These are phyloP conservation scores for Purshia tridentata DNA, from an alignment of 306 rosid genomes.

Conservation along the genomic window DNA sequence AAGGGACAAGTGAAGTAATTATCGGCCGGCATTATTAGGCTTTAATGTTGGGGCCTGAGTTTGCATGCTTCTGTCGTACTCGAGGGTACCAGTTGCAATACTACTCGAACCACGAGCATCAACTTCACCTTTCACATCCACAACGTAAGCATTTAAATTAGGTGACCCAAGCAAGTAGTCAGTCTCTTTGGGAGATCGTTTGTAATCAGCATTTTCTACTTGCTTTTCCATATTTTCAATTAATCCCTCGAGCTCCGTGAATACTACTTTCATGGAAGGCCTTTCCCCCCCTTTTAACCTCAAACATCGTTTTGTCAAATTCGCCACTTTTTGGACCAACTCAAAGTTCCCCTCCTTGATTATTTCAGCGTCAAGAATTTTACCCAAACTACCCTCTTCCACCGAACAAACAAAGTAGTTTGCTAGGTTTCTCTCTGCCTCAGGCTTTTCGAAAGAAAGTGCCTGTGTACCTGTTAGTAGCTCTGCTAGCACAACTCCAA, in stretches of 20 bases:
- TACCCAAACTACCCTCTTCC: not conserved
- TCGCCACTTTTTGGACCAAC: not conserved
- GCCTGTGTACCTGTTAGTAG: constrained; percentile 20
- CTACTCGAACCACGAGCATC: not conserved
- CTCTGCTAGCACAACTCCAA: constrained; percentile 32
- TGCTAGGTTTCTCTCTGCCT: not conserved
- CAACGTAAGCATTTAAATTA: not conserved
- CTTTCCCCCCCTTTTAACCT: constrained; percentile 8
- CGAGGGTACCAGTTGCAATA: not conserved
- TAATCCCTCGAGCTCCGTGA: not conserved
- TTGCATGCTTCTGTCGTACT: not conserved
- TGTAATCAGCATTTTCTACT: not conserved
- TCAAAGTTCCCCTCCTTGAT: not conserved
- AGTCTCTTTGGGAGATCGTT: not conserved
- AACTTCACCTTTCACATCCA: not conserved
- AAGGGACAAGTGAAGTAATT: not conserved
- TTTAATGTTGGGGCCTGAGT: not conserved
- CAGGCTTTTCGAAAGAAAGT: not conserved
- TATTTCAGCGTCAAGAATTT: not conserved
- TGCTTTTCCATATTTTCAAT: not conserved
- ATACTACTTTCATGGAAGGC: constrained; percentile 14
- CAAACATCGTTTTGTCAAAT: not conserved
- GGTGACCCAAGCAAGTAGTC: not conserved
- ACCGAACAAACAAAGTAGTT: not conserved
- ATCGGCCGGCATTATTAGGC: not conserved